Evolutionary conservation across 169 alveolate genomes (phyloP).

Genomic region (Cryptosporidium muris): DNA sequence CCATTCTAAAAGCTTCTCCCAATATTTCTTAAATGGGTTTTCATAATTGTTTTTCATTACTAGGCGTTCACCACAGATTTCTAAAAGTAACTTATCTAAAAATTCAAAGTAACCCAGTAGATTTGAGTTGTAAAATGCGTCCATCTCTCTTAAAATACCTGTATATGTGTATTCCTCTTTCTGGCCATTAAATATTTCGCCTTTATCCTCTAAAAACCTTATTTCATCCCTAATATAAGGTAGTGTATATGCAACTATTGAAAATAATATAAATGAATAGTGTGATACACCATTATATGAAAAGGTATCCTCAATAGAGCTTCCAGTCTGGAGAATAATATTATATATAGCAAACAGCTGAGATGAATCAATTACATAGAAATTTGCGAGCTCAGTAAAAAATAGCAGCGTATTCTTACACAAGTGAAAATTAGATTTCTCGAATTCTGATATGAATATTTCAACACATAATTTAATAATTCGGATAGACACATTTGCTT

Average conservation of each 20-base stretch:
- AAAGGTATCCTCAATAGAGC: constrained; percentile 1
- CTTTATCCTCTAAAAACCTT: constrained; percentile 9
- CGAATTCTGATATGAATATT: constrained; percentile 26
- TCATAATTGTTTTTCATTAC: neutral
- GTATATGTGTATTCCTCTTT: constrained; percentile 8
- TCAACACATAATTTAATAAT: constrained; percentile 25
- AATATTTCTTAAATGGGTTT: constrained; percentile 36
- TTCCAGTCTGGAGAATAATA: constrained; percentile 6
- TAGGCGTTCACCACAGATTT: neutral
- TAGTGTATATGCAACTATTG: constrained; percentile 41
- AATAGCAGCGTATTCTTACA: constrained; percentile 21
- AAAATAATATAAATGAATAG: constrained; percentile 33
- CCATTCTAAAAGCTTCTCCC: constrained; percentile 46
- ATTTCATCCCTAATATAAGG: constrained; percentile 55
- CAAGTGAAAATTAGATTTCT: constrained; percentile 13
- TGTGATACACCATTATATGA: constrained; percentile 15
- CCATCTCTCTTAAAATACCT: constrained; percentile 22
- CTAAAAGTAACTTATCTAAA: constrained; percentile 5
- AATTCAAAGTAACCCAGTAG: constrained; percentile 13
- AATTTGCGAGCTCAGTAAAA: constrained; percentile 44
- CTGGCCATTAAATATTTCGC: no score
- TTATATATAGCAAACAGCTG: constrained; percentile 49
- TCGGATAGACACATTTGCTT: constrained; percentile 10
- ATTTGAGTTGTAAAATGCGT: constrained; percentile 24
- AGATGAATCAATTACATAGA: constrained; percentile 9